Conservation (phyloP, 2,329 filamentous ascomycete genomes). For the Blastomyces gilchristii region DNA sequence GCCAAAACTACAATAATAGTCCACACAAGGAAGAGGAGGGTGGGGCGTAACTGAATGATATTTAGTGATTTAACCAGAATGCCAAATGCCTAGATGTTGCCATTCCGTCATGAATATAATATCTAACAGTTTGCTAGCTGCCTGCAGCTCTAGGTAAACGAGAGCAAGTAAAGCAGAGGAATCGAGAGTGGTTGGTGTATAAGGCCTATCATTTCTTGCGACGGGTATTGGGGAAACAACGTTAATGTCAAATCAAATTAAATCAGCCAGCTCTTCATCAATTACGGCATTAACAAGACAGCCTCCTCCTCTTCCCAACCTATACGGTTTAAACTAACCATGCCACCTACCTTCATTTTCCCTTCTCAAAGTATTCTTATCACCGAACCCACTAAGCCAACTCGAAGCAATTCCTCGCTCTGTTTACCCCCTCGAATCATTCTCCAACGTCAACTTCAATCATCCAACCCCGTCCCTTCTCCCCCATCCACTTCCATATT, state of each 20-base stretch:
- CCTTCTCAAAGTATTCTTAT: background rate
- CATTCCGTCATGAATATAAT: background rate
- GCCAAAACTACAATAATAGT: background rate
- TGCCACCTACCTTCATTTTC: background rate
- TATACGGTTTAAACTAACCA: background rate
- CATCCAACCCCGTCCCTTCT: background rate
- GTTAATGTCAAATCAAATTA: background rate
- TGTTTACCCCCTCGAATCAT: background rate
- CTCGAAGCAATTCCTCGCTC: background rate
- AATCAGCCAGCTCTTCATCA: background rate
- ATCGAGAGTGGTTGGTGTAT: background rate
- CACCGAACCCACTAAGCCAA: background rate
- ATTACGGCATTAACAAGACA: background rate
- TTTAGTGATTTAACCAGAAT: background rate
- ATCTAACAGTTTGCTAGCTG: background rate
- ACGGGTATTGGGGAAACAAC: background rate
- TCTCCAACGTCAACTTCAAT: background rate
- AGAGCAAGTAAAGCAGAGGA: background rate
- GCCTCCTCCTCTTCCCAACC: background rate
- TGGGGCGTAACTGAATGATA: background rate
- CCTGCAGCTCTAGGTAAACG: background rate
- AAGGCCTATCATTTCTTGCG: background rate
- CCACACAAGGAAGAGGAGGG: background rate
- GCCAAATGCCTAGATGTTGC: background rate
- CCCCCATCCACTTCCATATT: conserved; percentile 16